Evolutionary conservation across 176 grass and related monocot genomes (phyloP).

Genomic region (Oryza coarctata): DNA sequence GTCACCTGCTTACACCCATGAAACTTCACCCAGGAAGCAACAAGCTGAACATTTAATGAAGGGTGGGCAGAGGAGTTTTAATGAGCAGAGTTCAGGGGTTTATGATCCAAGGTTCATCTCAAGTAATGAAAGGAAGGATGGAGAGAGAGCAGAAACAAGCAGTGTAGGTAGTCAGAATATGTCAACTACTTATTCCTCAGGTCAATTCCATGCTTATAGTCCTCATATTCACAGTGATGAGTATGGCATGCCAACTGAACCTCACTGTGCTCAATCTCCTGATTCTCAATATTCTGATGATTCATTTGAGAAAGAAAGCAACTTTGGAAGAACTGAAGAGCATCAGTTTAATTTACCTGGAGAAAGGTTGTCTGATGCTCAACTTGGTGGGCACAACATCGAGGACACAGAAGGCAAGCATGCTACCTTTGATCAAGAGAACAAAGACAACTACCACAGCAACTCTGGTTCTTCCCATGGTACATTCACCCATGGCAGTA

Average conservation of each 20-base stretch:
- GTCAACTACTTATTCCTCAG: slow-evolving; percentile 11
- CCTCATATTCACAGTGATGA: slow-evolving; percentile 19
- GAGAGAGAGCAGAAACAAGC: slow-evolving; percentile 34
- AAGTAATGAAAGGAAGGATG: slow-evolving; percentile 25
- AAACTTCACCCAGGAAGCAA: slow-evolving; percentile 39
- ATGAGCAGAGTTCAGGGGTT: slow-evolving; percentile 19
- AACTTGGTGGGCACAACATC: slow-evolving; percentile 4
- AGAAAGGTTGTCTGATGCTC: slow-evolving; percentile 33
- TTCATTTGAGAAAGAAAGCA: slow-evolving; percentile 43
- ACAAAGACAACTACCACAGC: slow-evolving; percentile 22
- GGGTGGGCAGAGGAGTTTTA: slow-evolving; percentile 32
- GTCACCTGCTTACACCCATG: slow-evolving; percentile 26
- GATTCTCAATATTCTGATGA: slow-evolving; percentile 31
- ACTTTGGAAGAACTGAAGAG: slow-evolving; percentile 30
- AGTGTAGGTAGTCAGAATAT: slow-evolving; percentile 27
- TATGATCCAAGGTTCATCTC: slow-evolving; percentile 37
- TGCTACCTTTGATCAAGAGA: slow-evolving; percentile 32
- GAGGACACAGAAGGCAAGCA: slow-evolving; percentile 26
- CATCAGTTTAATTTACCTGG: slow-evolving; percentile 31
- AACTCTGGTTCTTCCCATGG: slow-evolving; percentile 31
- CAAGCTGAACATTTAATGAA: slow-evolving; percentile 7
- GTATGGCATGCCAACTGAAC: slow-evolving; percentile 35
- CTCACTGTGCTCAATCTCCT: slow-evolving; percentile 27
- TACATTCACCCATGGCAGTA: slow-evolving; percentile 28
- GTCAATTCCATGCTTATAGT: slow-evolving; percentile 27